Percentiles rank a stretch among this genome's conserved stretches.
Conservation (phyloP, 352 stramenopile species). For the Globisporangium recalcitrans region DNA sequence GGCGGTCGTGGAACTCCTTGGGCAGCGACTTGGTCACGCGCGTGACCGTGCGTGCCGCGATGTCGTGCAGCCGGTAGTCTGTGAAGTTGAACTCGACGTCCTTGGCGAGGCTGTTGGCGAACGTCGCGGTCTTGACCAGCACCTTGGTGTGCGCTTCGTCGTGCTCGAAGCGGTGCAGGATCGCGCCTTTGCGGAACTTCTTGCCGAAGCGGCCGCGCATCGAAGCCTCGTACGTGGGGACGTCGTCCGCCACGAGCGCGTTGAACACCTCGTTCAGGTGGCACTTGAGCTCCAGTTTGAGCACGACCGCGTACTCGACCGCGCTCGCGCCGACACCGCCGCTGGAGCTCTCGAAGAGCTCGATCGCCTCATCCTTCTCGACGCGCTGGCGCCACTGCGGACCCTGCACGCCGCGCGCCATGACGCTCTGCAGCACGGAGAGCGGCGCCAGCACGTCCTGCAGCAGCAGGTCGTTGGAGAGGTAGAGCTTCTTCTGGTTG, state of each 20-base stretch:
- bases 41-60: constrained; percentile 27
- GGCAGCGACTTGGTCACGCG: constrained; percentile 64
- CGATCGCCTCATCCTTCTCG: constrained; percentile 17
- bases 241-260: constrained; percentile 38
- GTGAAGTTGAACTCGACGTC: constrained; percentile 17
- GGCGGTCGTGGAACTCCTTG: constrained; percentile 47
- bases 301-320: constrained; percentile 29
- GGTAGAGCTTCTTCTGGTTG: constrained; percentile 33
- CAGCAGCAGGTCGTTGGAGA: constrained; percentile 28
- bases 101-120: constrained; percentile 29
- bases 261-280: constrained; percentile 66
- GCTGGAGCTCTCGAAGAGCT: constrained; percentile 24
- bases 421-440: constrained; percentile 14
- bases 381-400: constrained; percentile 20
- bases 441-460: constrained; percentile 21
- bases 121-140: constrained; percentile 28
- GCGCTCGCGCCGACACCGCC: not conserved
- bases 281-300: constrained; percentile 46
- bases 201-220: constrained; percentile 47
- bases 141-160: constrained; percentile 25
- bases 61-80: constrained; percentile 11
- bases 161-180: constrained; percentile 34
- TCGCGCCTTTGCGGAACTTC: constrained; percentile 38
- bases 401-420: constrained; percentile 13
- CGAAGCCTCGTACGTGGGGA: constrained; percentile 34